Evolutionary conservation across 2,329 filamentous ascomycete genomes (phyloP), one percentile per base, ranked within the genome.

Genomic region (Pleomassaria siparia): DNA sequence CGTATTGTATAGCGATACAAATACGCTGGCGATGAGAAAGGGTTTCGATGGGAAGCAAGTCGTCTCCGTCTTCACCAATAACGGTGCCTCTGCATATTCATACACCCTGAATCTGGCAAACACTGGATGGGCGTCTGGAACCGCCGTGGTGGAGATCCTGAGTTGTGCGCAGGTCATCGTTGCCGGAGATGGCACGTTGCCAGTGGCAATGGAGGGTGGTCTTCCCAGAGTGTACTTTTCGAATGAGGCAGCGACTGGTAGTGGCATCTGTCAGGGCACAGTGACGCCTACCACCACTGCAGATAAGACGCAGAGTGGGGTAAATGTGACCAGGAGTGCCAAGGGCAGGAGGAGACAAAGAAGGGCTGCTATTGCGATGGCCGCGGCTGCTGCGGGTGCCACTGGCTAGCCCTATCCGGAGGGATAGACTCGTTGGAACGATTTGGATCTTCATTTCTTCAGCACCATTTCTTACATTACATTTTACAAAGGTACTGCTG

Each of bases 11-110:
- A 67, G 67, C 40, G 74, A 79, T 37, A 57, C 59, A 4, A 66
- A 70, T 30, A 74, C 72, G 9, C 54, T 79, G 11, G 76, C 71
- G 2, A 72, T 78, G 62, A 71, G 75, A 15, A 74, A 76, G 48
- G 76, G 74, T 3, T 62, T 65, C 30, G 72, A 73, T 40, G 49
- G 69, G 6, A 59, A 69, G 4, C 70, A 71, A 9, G 60, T 80
- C 13, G 66, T 80, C 28, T 72, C 74, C 45, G 60, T 79, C 4
- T 55, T 77, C 10, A 76, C 40, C 18, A 77, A 75, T 43, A 69
- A 70, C 30, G 74, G 74, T 2, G 52, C 59, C 2, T 48, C 51
- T 4, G 62, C 67, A 24, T 46, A 44, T n/a, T 39, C 55, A 3
- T 72, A 68, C 48, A 60, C 55, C 2, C 53, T 72, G 18, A 57